A percentile compares a stretch with the other conserved stretches of the same genome.
Conservation (phyloP, 306 rosid genomes). For the Purshia tridentata region DNA sequence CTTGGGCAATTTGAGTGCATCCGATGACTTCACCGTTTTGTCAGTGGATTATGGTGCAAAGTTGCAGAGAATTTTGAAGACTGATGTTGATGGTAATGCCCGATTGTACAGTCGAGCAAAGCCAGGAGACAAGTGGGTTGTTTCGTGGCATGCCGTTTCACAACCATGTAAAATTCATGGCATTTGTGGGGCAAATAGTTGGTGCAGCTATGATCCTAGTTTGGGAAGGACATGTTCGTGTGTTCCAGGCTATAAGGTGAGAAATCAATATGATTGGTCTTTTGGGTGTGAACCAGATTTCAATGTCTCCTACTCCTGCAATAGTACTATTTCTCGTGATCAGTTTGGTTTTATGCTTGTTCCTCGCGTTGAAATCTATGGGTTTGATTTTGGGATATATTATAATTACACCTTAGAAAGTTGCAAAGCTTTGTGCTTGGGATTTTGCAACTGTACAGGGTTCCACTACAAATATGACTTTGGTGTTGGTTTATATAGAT, state of each 20-base stretch:
- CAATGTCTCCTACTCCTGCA: constrained; percentile 8
- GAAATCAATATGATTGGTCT: background rate
- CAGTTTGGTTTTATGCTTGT: constrained; percentile 26
- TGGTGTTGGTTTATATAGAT: background rate
- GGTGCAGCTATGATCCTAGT: background rate
- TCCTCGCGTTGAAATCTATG: constrained; percentile 22
- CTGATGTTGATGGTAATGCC: constrained; percentile 45
- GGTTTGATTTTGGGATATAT: constrained; percentile 19
- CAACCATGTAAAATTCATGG: constrained; percentile 51
- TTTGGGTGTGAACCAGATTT: constrained; percentile 40
- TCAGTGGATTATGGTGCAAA: constrained; percentile 39
- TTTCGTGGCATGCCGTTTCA: constrained; percentile 42
- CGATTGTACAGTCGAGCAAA: constrained; percentile 37
- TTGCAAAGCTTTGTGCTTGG: constrained; percentile 29
- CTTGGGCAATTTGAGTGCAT: constrained; percentile 41
- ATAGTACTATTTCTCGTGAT: background rate
- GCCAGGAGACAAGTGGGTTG: constrained; percentile 24
- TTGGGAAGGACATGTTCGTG: constrained; percentile 9
- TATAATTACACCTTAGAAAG: background rate
- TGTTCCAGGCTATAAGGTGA: constrained; percentile 10
- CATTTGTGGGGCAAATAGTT: constrained; percentile 11
- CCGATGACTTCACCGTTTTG: constrained; percentile 30
- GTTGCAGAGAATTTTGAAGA: constrained; percentile 36
- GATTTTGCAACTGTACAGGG: constrained; percentile 23
- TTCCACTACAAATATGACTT: constrained; percentile 1